These are phyloP conservation scores for Pholiota conissans DNA, from an alignment of 768 basidiomycete genomes.

Conservation along the genomic window DNA sequence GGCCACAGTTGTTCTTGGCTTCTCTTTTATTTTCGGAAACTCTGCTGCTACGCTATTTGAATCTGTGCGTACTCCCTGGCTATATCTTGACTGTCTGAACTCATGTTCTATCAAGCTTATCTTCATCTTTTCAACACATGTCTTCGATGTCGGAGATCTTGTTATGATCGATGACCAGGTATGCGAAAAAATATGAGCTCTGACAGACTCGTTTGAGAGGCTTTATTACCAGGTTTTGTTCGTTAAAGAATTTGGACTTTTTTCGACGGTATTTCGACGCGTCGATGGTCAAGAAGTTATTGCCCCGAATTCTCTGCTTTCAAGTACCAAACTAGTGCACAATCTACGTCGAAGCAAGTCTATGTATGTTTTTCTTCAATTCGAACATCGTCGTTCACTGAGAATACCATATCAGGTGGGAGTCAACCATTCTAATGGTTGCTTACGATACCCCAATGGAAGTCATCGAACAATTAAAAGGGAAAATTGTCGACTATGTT, in stretches of 20 bases:
- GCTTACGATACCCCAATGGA: constrained; percentile 73
- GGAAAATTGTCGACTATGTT: constrained; percentile 61
- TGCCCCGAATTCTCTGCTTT: constrained; percentile 73
- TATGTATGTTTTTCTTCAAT: constrained; percentile 46
- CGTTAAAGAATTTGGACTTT: constrained; percentile 79
- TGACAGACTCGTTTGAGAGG: background rate
- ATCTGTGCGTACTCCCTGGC: constrained; percentile 47
- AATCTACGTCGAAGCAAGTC: constrained; percentile 75
- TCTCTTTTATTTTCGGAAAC: constrained; percentile 84
- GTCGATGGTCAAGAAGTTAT: constrained; percentile 82
- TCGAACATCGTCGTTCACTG: background rate
- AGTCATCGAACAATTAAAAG: constrained; percentile 62
- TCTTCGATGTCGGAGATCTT: constrained; percentile 83
- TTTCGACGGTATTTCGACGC: constrained; percentile 77
- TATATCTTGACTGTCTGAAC: background rate
- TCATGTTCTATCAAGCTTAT: constrained; percentile 49
- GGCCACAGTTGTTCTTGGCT: constrained; percentile 78
- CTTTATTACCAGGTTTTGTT: constrained; percentile 33
- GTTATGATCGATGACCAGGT: constrained; percentile 80
- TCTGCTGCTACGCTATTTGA: constrained; percentile 79
- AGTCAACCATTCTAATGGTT: constrained; percentile 65
- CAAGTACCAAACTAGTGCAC: constrained; percentile 73
- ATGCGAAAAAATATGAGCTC: constrained; percentile 10
- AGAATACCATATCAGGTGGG: constrained; percentile 44
- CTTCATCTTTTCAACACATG: constrained; percentile 84